phyloP scores from a whole-genome alignment of 768 basidiomycete species.

The Panaeolus papilionaceus region DNA sequence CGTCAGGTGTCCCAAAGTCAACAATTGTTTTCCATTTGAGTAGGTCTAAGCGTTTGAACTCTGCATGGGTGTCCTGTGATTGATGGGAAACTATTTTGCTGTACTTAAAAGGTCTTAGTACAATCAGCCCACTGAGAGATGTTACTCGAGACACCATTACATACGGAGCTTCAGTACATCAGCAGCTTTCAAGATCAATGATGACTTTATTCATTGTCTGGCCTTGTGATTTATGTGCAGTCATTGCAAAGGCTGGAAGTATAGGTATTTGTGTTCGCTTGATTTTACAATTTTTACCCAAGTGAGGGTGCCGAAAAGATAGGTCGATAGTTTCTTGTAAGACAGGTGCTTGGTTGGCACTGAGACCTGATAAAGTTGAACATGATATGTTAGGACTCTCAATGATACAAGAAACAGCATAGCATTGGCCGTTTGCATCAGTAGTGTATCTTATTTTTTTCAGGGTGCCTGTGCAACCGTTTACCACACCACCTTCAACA shows the following conservation, averaged over 20 bases:
- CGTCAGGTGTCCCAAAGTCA: background rate
- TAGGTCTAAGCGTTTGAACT: conserved; percentile 14
- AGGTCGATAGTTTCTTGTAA: conserved; percentile 31
- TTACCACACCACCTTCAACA: conserved; percentile 41
- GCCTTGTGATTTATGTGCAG: conserved; percentile 47
- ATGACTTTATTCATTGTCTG: conserved; percentile 36
- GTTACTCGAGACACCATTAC: conserved; percentile 46
- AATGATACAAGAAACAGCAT: conserved; percentile 33
- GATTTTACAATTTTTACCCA: conserved; percentile 25
- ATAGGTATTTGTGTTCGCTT: conserved; percentile 42
- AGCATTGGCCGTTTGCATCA: conserved; percentile 25
- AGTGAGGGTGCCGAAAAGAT: conserved; percentile 29
- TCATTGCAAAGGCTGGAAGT: conserved; percentile 44
- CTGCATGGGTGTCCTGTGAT: conserved; percentile 23
- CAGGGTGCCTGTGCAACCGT: conserved; percentile 37
- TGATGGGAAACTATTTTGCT: conserved; percentile 20
- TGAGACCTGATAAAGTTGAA: conserved; percentile 25
- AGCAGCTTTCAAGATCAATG: conserved; percentile 39
- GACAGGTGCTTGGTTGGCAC: conserved; percentile 25
- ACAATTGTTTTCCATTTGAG: conserved; percentile 13
- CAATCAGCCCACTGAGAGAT: conserved; percentile 34
- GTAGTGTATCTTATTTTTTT: conserved; percentile 30
- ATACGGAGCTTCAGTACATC: conserved; percentile 42
- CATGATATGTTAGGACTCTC: conserved; percentile 19
- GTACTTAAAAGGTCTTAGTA: conserved; percentile 30